These are phyloP conservation scores for Rubus parviflorus DNA, from an alignment of 306 rosid genomes.

Conservation along the genomic window DNA sequence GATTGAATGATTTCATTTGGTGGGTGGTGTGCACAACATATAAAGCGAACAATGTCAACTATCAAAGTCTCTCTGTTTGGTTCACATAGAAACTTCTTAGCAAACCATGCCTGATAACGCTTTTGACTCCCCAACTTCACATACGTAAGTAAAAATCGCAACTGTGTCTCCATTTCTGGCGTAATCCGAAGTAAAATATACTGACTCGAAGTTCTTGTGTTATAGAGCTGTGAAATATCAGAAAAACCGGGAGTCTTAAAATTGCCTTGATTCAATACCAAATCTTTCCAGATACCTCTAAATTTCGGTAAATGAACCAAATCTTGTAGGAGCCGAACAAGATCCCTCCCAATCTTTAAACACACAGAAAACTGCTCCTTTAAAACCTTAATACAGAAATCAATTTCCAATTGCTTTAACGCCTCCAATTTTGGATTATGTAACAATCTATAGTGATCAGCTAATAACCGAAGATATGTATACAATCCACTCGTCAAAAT, in stretches of 20 bases:
- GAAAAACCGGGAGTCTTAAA: constrained; percentile 47
- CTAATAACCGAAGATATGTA: constrained; percentile 61
- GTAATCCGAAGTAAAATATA: constrained; percentile 62
- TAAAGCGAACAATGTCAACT: constrained; percentile 67
- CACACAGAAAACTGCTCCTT: constrained; percentile 64
- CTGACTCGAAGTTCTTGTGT: constrained; percentile 57
- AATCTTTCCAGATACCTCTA: constrained; percentile 49
- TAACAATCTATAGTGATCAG: constrained; percentile 55
- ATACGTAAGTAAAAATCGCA: constrained; percentile 66
- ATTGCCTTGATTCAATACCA: constrained; percentile 41
- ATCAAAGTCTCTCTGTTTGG: constrained; percentile 55
- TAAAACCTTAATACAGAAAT: constrained; percentile 63
- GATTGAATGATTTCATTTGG: constrained; percentile 81
- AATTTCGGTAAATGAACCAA: not conserved
- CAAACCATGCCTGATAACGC: constrained; percentile 78
- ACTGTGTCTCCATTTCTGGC: constrained; percentile 71
- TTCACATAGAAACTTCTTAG: constrained; percentile 58
- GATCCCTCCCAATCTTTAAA: constrained; percentile 77
- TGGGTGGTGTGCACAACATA: constrained; percentile 87
- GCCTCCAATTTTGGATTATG: constrained; percentile 41
- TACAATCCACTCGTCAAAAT: constrained; percentile 62
- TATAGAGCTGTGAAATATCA: constrained; percentile 57
- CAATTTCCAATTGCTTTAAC: constrained; percentile 59
- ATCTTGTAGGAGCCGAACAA: constrained; percentile 53
- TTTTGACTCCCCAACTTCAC: constrained; percentile 71